Conservation (phyloP, 192 early-diverging fungal genomes). For the Coemansia sp. region DNA sequence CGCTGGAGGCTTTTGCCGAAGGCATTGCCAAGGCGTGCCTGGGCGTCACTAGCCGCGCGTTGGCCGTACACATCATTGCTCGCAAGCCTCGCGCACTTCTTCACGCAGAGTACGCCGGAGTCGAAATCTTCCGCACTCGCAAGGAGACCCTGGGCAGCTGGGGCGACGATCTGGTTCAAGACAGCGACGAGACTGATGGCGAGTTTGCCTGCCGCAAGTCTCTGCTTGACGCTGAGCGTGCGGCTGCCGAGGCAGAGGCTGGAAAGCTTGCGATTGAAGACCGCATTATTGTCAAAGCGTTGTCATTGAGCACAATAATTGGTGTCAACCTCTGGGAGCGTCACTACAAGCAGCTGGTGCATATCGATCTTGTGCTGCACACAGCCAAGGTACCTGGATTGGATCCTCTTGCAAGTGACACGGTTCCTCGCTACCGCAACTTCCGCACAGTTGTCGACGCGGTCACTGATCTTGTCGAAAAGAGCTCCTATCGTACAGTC, state of each 20-base stretch:
- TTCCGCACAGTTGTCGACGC: conserved; percentile 85
- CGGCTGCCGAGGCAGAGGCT: conserved; percentile 26
- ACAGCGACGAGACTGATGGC: conserved; percentile 1
- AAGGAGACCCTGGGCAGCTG: conserved; percentile 54
- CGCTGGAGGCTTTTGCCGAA: conserved; percentile 69
- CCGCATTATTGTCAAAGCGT: conserved; percentile 77
- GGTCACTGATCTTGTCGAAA: conserved; percentile 78
- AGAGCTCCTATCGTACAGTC: conserved; percentile 88
- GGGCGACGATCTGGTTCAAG: conserved; percentile 10
- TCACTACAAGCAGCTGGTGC: conserved; percentile 88
- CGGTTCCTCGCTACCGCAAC: conserved; percentile 74
- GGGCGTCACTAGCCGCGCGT: conserved; percentile 57
- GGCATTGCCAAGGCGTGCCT: conserved; percentile 62
- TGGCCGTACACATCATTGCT: conserved; percentile 66
- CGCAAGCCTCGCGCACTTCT: conserved; percentile 89
- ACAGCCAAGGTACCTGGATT: conserved; percentile 5
- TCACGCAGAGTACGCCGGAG: conserved; percentile 83
- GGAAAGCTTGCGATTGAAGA: conserved; percentile 60
- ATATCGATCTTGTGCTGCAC: conserved; percentile 62
- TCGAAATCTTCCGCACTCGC: conserved; percentile 78
- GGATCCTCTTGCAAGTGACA: conserved; percentile 32
- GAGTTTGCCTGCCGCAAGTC: conserved; percentile 7
- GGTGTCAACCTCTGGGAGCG: conserved; percentile 97
- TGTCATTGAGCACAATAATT: conserved; percentile 80
- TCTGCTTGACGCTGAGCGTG: conserved; percentile 21